Percentiles rank a stretch among this genome's conserved stretches.
Conservation (phyloP, 768 basidiomycete species). For the Tylopilus vinaceipallidus region DNA sequence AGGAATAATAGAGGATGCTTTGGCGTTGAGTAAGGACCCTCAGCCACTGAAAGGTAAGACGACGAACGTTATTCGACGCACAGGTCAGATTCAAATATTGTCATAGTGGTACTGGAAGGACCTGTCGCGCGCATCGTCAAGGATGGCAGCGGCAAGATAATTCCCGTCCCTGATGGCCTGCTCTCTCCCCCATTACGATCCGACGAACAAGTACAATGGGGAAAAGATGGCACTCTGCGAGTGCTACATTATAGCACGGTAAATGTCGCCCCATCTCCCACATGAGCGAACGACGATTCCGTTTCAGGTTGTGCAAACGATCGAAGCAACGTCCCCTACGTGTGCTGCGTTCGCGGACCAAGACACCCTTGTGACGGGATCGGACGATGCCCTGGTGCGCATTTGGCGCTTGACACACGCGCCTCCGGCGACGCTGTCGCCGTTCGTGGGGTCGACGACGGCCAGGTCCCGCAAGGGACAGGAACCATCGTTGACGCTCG, state of each 20-base stretch:
- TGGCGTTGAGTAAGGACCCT: slow-evolving; percentile 57
- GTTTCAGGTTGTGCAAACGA: slow-evolving; percentile 64
- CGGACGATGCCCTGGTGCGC: slow-evolving; percentile 76
- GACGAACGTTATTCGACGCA: too few species aligned
- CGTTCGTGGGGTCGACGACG: slow-evolving; percentile 20
- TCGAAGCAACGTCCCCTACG: slow-evolving; percentile 69
- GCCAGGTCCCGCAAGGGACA: slow-evolving; percentile 20
- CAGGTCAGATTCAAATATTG: too few species aligned
- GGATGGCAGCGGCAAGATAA: slow-evolving; percentile 46
- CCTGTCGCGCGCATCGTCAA: slow-evolving; percentile 45
- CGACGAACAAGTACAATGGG: slow-evolving; percentile 75
- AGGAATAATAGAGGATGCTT: slow-evolving; percentile 83
- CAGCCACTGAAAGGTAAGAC: slow-evolving; percentile 58
- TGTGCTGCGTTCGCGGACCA: slow-evolving; percentile 80
- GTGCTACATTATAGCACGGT: slow-evolving; percentile 65
- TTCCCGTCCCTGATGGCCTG: slow-evolving; percentile 59
- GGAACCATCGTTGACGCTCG: slow-evolving; percentile 40
- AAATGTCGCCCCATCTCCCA: not conserved
- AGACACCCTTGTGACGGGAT: slow-evolving; percentile 74
- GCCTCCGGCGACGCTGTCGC: slow-evolving; percentile 9
- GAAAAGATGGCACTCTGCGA: slow-evolving; percentile 53
- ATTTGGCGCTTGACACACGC: slow-evolving; percentile 66
- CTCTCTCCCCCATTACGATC: slow-evolving; percentile 56
- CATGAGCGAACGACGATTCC: not conserved
- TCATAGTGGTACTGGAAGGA: slow-evolving; percentile 40